Percentiles rank a stretch among this genome's conserved stretches.
These are phyloP conservation scores for Anaeramoeba ignava DNA, from an alignment of 78 protist species.

Conservation along the genomic window DNA sequence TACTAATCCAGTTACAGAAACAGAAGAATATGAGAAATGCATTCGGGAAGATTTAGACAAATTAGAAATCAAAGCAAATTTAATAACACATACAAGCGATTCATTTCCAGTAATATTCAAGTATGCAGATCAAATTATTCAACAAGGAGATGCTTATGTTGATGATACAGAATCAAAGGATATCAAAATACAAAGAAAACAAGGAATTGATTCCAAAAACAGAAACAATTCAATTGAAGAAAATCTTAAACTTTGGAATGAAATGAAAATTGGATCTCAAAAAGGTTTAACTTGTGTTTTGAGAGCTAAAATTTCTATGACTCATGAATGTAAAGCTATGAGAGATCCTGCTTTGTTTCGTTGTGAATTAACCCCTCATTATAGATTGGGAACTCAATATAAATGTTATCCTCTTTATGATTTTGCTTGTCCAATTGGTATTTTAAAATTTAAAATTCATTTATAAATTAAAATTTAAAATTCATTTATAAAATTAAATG, in stretches of 20 bases:
- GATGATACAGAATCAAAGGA: constrained; percentile 22
- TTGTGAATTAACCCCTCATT: constrained; percentile 40
- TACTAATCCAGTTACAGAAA: constrained; percentile 93
- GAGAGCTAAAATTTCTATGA: constrained; percentile 79
- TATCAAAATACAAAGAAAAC: constrained; percentile 20
- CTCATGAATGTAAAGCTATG: constrained; percentile 48
- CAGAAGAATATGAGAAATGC: constrained; percentile 42
- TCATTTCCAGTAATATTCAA: constrained; percentile 47
- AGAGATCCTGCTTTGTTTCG: constrained; percentile 94
- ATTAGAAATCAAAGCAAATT: constrained; percentile 29
- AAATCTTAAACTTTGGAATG: constrained; percentile 65
- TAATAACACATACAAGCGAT: constrained; percentile 77
- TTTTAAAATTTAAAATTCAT: too few relatives aligned
- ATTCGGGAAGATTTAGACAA: constrained; percentile 27
- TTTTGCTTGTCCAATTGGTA: constrained; percentile 92
- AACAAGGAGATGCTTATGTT: constrained; percentile 56
- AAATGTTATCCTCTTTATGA: constrained; percentile 94
- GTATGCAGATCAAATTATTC: constrained; percentile 36
- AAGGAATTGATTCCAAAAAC: background rate
- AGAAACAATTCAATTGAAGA: constrained; percentile 58
- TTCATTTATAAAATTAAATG: too few relatives aligned
- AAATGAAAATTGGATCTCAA: constrained; percentile 65
- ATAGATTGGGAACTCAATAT: constrained; percentile 54
- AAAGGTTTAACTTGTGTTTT: constrained; percentile 39
- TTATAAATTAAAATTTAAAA: too few relatives aligned